Evolutionary conservation across 2,329 filamentous ascomycete species (phyloP).

Genomic region (Cladosporium cucumerinum): DNA sequence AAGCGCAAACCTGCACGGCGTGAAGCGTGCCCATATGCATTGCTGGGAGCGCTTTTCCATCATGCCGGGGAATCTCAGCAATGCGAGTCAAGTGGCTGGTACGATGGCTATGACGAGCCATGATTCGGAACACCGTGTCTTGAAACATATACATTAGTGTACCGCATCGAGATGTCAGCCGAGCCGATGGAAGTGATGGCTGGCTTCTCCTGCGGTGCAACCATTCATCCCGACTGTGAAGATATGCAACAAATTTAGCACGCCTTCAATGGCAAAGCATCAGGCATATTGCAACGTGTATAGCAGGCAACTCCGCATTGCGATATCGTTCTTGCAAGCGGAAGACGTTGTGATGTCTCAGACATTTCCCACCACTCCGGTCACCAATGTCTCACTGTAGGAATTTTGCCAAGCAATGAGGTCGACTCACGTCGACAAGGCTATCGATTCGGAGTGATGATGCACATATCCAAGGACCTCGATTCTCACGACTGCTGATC

Average conservation of each 20-base stretch:
- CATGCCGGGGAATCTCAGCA: neutral
- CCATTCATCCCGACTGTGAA: neutral
- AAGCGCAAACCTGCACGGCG: neutral
- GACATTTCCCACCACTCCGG: constrained; percentile 6
- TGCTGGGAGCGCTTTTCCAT: neutral
- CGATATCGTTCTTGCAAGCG: neutral
- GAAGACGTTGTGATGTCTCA: constrained; percentile 6
- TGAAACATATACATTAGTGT: neutral
- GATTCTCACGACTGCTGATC: neutral
- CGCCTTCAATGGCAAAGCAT: neutral
- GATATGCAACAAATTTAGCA: too few species aligned
- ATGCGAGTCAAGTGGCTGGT: constrained; percentile 13
- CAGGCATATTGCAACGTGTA: too few species aligned
- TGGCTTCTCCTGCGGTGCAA: neutral
- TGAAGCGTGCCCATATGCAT: neutral
- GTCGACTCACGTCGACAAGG: neutral
- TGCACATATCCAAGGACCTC: neutral
- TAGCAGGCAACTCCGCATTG: neutral
- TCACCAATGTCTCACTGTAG: constrained; percentile 2
- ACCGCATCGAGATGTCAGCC: neutral
- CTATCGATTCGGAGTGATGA: neutral
- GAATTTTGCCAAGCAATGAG: constrained; percentile 8
- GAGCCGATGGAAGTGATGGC: neutral
- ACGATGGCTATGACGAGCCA: constrained; percentile 14
- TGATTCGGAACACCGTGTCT: neutral